Percentiles rank a stretch among this genome's conserved stretches.
phyloP scores from a whole-genome alignment of 495 filamentous ascomycete genomes.

The Penicillium samsonianum region DNA sequence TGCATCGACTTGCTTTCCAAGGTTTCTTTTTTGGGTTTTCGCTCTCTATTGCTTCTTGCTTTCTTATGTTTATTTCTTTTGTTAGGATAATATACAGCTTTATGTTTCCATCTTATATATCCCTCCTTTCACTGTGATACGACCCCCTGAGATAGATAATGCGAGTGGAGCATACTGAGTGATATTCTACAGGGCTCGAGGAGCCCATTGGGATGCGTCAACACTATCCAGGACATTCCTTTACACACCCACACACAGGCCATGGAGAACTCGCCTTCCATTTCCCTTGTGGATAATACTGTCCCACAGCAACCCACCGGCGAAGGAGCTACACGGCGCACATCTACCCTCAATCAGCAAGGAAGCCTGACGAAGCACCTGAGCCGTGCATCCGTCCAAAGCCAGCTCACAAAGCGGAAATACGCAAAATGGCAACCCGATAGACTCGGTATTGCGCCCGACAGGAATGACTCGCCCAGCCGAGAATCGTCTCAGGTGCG shows the following conservation, averaged over 20 bases:
- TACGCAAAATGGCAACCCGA: constrained; percentile 65
- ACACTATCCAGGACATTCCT: background rate
- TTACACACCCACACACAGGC: background rate
- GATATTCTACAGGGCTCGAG: background rate
- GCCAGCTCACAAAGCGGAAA: constrained; percentile 55
- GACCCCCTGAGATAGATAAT: background rate
- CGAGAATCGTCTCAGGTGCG: constrained; percentile 27
- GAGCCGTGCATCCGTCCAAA: constrained; percentile 44
- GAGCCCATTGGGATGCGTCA: constrained; percentile 4
- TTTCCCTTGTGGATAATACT: constrained; percentile 47
- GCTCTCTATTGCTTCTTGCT: background rate
- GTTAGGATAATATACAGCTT: background rate
- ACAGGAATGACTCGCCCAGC: constrained; percentile 21
- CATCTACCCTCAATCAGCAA: constrained; percentile 26
- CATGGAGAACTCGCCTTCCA: constrained; percentile 31
- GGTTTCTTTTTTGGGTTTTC: background rate
- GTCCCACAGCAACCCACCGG: constrained; percentile 30
- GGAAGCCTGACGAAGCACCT: constrained; percentile 31
- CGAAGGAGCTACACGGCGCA: constrained; percentile 21
- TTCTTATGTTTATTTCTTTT: constrained; percentile 7
- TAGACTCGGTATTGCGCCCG: constrained; percentile 37
- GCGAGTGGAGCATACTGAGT: background rate
- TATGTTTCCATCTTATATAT: background rate
- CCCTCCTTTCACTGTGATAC: background rate
- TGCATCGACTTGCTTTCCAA: constrained; percentile 8